Evolutionary conservation across 805 yeast genomes (phyloP).

Genomic region (Spathaspora hagerdaliae): DNA sequence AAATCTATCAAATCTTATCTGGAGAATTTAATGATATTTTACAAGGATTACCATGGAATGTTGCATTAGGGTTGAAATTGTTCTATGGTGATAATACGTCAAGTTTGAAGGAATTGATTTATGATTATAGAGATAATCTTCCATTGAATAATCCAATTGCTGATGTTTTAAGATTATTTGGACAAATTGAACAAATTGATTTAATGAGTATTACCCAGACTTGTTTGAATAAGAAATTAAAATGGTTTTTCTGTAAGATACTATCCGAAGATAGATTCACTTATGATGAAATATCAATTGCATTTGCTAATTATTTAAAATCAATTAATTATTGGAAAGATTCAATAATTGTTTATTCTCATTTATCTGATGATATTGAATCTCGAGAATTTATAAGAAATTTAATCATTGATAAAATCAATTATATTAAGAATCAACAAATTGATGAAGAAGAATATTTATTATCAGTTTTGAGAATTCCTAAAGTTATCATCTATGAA

Average conservation of each 20-base stretch:
- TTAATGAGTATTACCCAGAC: background rate
- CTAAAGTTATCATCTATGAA: constrained; percentile 45
- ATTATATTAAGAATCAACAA: constrained; percentile 18
- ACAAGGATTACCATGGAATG: constrained; percentile 60
- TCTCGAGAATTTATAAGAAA: constrained; percentile 40
- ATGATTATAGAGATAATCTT: constrained; percentile 4
- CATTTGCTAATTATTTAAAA: constrained; percentile 49
- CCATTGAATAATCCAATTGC: constrained; percentile 12
- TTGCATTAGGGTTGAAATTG: constrained; percentile 54
- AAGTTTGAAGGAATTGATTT: constrained; percentile 7
- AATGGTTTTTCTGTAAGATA: constrained; percentile 52
- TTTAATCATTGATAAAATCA: constrained; percentile 30
- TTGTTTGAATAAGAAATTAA: constrained; percentile 33
- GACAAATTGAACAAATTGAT: background rate
- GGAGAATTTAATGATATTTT: constrained; percentile 43
- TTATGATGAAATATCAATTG: constrained; percentile 23
- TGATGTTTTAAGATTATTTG: constrained; percentile 19
- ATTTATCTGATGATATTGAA: constrained; percentile 44
- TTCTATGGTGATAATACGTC: constrained; percentile 50
- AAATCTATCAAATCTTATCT: constrained; percentile 61
- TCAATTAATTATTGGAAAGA: constrained; percentile 48
- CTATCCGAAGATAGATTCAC: constrained; percentile 19
- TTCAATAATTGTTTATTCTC: constrained; percentile 61
- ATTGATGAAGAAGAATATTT: constrained; percentile 32
- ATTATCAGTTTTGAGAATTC: constrained; percentile 41